A percentile compares a stretch with the other conserved stretches of the same genome.
phyloP scores from a whole-genome alignment of 805 yeast genomes.

The Kregervanrija delftensis region DNA sequence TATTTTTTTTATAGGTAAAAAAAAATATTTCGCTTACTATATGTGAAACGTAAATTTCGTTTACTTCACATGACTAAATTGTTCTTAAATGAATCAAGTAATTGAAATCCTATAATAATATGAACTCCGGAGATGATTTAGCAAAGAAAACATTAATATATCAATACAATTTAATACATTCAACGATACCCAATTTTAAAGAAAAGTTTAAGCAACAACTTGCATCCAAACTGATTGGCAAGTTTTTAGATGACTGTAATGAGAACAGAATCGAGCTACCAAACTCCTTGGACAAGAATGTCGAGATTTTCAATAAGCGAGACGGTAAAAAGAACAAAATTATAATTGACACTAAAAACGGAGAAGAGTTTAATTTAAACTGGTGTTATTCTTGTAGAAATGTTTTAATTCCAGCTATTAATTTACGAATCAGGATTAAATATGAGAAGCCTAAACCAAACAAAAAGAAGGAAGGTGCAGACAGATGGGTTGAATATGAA shows the following conservation, averaged over 20 bases:
- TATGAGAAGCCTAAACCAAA: constrained; percentile 8
- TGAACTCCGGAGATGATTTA: too few species aligned
- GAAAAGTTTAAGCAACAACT: constrained; percentile 1
- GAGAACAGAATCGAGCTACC: constrained; percentile 12
- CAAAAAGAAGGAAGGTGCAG: constrained; percentile 1
- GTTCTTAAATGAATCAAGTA: not conserved
- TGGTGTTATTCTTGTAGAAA: constrained; percentile 6
- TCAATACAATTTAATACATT: constrained; percentile 16
- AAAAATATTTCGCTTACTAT: too few species aligned
- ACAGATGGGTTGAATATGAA: constrained; percentile 1
- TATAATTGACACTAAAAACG: too few species aligned
- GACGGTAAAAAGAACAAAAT: too few species aligned
- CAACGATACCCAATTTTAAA: constrained; percentile 1
- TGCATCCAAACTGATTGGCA: constrained; percentile 14
- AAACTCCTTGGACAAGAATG: constrained; percentile 6
- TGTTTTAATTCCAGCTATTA: constrained; percentile 11
- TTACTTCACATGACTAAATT: too few species aligned
- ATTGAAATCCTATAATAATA: too few species aligned
- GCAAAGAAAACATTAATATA: constrained; percentile 6
- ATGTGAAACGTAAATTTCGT: too few species aligned
- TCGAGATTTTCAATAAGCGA: not conserved
- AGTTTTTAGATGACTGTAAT: constrained; percentile 8
- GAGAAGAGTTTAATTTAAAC: not conserved
- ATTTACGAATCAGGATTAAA: constrained; percentile 7
- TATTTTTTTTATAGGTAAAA: too few species aligned